Evolutionary conservation across 2,329 filamentous ascomycete genomes (phyloP).

Genomic region (Trichophyton mentagrophytes): DNA sequence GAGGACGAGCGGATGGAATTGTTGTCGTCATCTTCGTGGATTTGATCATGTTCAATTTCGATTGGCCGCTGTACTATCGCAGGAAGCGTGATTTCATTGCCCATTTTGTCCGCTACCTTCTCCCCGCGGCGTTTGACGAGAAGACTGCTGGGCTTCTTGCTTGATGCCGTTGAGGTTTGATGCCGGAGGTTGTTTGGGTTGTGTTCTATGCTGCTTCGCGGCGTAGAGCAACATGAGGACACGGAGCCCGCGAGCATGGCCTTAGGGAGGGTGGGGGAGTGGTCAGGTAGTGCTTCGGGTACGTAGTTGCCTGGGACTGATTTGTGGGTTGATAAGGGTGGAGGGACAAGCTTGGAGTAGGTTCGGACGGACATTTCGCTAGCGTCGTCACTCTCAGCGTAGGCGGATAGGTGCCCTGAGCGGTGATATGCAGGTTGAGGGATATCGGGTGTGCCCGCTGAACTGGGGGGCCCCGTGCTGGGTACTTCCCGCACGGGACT

Average conservation of each 20-base stretch:
- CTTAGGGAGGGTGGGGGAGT: not conserved
- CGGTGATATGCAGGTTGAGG: not conserved
- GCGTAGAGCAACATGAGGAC: not conserved
- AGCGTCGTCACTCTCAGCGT: not conserved
- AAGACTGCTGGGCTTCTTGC: slow-evolving; percentile 9
- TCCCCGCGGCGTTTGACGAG: slow-evolving; percentile 17
- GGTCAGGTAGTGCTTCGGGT: not conserved
- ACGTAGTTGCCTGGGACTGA: not conserved
- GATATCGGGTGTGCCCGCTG: not conserved
- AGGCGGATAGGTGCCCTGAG: not conserved
- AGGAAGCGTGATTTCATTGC: slow-evolving; percentile 9
- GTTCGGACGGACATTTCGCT: not conserved
- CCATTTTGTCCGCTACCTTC: slow-evolving; percentile 13
- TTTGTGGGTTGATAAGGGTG: not conserved
- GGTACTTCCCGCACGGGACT: slow-evolving; percentile 1
- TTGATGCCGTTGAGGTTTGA: not conserved
- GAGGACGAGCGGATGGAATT: not conserved
- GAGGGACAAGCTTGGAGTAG: not conserved
- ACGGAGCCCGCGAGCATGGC: not conserved
- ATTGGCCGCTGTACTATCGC: not conserved
- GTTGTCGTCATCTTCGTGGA: not conserved
- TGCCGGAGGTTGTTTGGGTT: not conserved
- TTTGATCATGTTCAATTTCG: not conserved
- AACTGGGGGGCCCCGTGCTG: not conserved
- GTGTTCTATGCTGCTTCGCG: not conserved